Base-by-base conservation (phyloP, 2,329 filamentous ascomycete genomes). In the Fusarium sp. region DNA sequence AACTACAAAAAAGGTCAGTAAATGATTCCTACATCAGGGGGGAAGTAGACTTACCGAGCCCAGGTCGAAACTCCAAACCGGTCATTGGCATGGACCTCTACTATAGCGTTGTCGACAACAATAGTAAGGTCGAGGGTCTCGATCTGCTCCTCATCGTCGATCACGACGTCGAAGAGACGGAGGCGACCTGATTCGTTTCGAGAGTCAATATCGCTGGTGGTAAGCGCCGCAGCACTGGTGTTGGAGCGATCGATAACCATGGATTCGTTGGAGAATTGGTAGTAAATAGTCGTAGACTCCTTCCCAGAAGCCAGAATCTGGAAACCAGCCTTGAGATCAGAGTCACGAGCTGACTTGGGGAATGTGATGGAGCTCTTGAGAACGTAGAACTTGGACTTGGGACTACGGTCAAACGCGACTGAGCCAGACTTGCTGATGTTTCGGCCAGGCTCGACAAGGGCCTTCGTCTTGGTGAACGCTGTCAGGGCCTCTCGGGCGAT, bases 191-290 rank as follows among this genome's bases (percentile, higher is more conserved):
- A 72, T 57, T 82, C 78, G 48, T 77, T 76, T 17, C 75, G 69
- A 2, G 75, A 75, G 34, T 76, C 71, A 30, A 82, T 79, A 7
- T 78, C 80, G 39, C 73, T 63, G 0, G 79, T 82, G 0, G 77
- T 80, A 19, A 66, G 51, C 0, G 78, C 77, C 2, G 77, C 79
- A 11, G 80, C 80, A 42, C 79, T 81, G 5, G 79, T 76, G 36
- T 79, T 79, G 30, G 73, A 76, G 6, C 80, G 77, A 50, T 82
- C 80, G 20, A 82, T 71, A 32, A 81, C 72, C 40, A 82, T 60
- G 20, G 76, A 78, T 65, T 82, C 80, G 65, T 82, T 81, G 4
- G 77, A 78, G 67, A 82, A 81, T 47, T 82, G 79, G 66, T 82
- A 82, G 69, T 81, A 81, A 38, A 82, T 77, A 12, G 73, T 76